phyloP scores from a whole-genome alignment of 2,329 filamentous ascomycete species.

The Esteya vermicola region DNA sequence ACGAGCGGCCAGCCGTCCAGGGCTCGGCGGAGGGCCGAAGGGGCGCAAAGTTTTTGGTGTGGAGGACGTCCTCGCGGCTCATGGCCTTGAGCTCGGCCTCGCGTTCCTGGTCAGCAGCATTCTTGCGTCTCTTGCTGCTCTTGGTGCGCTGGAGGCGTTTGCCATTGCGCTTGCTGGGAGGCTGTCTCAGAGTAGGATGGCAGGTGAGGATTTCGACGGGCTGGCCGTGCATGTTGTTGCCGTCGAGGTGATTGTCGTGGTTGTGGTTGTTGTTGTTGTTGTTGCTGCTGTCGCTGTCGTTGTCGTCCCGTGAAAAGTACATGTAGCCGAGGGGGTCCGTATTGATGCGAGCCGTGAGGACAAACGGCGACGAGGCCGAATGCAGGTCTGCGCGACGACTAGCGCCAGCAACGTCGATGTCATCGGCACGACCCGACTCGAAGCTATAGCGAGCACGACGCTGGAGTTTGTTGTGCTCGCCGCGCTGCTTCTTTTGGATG shows the following conservation, averaged over 20 bases:
- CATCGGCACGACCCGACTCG: constrained; percentile 44
- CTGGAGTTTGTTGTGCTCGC: constrained; percentile 32
- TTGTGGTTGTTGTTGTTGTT: too few species aligned
- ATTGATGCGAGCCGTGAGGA: constrained; percentile 7
- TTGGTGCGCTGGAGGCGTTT: constrained; percentile 49
- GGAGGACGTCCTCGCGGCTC: constrained; percentile 32
- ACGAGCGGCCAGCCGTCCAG: constrained; percentile 43
- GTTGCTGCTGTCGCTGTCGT: neutral
- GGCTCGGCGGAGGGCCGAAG: constrained; percentile 46
- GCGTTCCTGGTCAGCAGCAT: constrained; percentile 53
- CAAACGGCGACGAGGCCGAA: constrained; percentile 12
- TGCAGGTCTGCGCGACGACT: constrained; percentile 11
- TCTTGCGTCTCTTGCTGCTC: constrained; percentile 67
- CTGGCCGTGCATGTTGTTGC: too few species aligned
- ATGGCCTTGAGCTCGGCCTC: constrained; percentile 84
- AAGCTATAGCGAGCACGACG: constrained; percentile 44
- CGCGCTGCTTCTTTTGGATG: constrained; percentile 28
- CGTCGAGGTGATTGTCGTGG: constrained; percentile 3
- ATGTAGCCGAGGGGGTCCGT: neutral
- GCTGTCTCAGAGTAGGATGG: constrained; percentile 43
- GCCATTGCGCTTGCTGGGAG: constrained; percentile 41
- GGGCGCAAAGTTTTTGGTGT: constrained; percentile 38
- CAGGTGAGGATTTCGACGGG: constrained; percentile 15
- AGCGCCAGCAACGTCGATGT: constrained; percentile 25
- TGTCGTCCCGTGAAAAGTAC: constrained; percentile 3